Percentiles rank a stretch among this genome's conserved stretches.
Conservation (phyloP, 2,329 filamentous ascomycete species). For the Aspergillus terreus region DNA sequence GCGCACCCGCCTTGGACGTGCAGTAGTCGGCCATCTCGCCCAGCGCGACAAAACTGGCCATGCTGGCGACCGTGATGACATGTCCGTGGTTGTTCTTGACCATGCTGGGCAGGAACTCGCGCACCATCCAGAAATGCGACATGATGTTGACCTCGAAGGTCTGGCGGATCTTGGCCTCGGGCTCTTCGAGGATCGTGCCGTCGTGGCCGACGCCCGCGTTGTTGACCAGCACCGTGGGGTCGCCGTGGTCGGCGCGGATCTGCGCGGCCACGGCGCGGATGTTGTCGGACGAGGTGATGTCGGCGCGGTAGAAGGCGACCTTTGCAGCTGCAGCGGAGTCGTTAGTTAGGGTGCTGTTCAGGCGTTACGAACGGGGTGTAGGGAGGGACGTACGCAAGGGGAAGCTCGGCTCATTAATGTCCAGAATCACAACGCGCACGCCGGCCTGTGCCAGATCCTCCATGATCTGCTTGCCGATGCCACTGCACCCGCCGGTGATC, state of each 20-base stretch:
- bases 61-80: constrained; percentile 54
- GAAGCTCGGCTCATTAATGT: constrained; percentile 33
- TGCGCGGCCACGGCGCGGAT: constrained; percentile 31
- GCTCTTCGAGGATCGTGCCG: constrained; percentile 46
- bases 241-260: constrained; percentile 39
- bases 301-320: constrained; percentile 34
- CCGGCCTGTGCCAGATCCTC: constrained; percentile 26
- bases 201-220: constrained; percentile 49
- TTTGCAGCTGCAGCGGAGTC: constrained; percentile 20
- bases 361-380: too few species aligned
- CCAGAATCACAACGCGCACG: constrained; percentile 33
- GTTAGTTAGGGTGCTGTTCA: neutral
- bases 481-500: constrained; percentile 35
- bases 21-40: constrained; percentile 52
- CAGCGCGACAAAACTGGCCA: constrained; percentile 48
- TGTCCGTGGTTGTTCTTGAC: constrained; percentile 51
- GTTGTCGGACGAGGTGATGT: constrained; percentile 34
- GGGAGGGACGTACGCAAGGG: constrained; percentile 21
- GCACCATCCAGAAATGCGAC: constrained; percentile 48
- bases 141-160: constrained; percentile 54
- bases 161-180: constrained; percentile 42
- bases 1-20: constrained; percentile 49
- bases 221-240: constrained; percentile 48
- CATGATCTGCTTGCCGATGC: constrained; percentile 38
- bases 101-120: constrained; percentile 53